Evolutionary conservation across 371 early-diverging fungal species (phyloP), one percentile per base, ranked within the genome.

Genomic region (Actinomortierella wolfii): DNA sequence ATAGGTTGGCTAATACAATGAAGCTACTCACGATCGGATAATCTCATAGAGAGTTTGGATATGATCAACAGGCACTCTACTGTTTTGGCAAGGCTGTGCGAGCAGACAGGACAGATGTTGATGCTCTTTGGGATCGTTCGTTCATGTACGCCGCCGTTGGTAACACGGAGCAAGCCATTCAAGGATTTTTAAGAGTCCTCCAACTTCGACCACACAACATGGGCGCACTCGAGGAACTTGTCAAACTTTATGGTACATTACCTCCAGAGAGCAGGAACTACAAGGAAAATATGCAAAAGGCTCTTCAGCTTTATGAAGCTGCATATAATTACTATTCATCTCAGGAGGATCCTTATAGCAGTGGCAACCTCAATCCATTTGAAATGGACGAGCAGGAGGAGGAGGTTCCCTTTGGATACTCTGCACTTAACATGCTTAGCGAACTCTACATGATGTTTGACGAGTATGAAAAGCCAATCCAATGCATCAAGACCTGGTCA

Each of bases 381-480:
- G 74, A 75, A 0, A 68, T 76, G 8, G 73, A 76, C 15, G 78
- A 79, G 8, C 47, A 62, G 40, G 76, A 79, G 43, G 68, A 74
- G 45, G 57, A 83, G 64, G 57, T 61, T 74, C 71, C 80, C 8
- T 81, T 89, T 54, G 87, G 89, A 21, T 94, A 89, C 75, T 84
- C 85, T 4, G 94, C 94, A 61, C 65, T 95, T 47, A 90, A 93
- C 73, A 91, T 92, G 84, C 68, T 94, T 56, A 88, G 89, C 45
- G 94, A 95, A 64, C 76, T 96, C 14, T 93, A 93, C 59, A 79
- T 95, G 26, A 85, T 90, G 67, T 70, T 83, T 24, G 85, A 84
- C 43, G 92, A 94, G 54, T 93, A 90, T 62, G 86, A 87, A 28
- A 82, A 80, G 43, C 85, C 89, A 0, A 67, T 93, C 6, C 76